Evolutionary conservation across 352 stramenopile species (phyloP).

Genomic region (Phytophthora pseudosyringae): DNA sequence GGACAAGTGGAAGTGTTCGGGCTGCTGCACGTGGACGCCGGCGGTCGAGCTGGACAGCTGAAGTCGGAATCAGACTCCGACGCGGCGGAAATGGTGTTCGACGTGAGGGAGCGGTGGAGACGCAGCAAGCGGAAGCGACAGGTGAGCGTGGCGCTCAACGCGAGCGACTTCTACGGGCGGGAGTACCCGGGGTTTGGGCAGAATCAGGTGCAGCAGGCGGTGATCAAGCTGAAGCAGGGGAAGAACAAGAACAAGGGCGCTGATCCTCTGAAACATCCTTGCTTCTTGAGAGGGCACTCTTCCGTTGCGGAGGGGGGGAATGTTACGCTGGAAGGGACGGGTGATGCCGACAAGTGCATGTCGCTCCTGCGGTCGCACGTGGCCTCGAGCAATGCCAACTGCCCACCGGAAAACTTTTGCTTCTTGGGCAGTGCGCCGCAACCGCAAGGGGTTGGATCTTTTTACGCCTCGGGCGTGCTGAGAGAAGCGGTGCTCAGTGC

Average conservation of each 20-base stretch:
- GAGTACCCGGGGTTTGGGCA: conserved; percentile 56
- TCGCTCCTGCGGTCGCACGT: conserved; percentile 48
- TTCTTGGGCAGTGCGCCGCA: conserved; percentile 52
- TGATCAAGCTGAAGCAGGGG: conserved; percentile 42
- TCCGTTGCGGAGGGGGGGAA: conserved; percentile 25
- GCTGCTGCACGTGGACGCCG: conserved; percentile 57
- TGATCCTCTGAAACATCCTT: conserved; percentile 49
- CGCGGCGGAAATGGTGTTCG: conserved; percentile 58
- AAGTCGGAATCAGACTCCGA: conserved; percentile 37
- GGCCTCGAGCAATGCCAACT: conserved; percentile 56
- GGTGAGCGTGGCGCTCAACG: conserved; percentile 63
- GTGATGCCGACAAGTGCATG: conserved; percentile 58
- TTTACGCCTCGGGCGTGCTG: conserved; percentile 59
- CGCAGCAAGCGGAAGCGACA: conserved; percentile 66
- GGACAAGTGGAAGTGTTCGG: conserved; percentile 64
- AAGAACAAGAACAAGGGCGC: conserved; percentile 9
- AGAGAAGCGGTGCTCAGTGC: conserved; percentile 33
- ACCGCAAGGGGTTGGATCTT: conserved; percentile 45
- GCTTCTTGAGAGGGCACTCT: conserved; percentile 41
- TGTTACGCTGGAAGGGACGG: conserved; percentile 41
- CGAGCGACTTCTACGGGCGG: conserved; percentile 68
- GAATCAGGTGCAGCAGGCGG: conserved; percentile 25
- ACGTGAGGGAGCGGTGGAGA: conserved; percentile 71
- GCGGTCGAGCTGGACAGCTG: conserved; percentile 15
- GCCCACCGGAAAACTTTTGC: conserved; percentile 60